These are phyloP conservation scores for Dactylellina sp. DNA, from an alignment of 2,329 filamentous ascomycete genomes.

Conservation along the genomic window DNA sequence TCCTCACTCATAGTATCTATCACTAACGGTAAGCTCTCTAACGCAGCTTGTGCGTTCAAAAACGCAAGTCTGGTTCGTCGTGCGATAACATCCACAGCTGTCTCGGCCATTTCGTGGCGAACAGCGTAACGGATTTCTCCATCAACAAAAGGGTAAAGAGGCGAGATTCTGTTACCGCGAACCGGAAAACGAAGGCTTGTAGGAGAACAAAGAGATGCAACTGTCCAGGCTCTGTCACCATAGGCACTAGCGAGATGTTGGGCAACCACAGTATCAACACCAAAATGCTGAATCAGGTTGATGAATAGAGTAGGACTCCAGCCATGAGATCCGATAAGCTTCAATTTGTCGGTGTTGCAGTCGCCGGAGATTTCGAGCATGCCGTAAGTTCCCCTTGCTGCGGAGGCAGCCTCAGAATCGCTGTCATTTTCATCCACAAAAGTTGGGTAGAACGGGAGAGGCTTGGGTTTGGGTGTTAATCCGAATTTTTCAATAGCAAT, in stretches of 20 bases:
- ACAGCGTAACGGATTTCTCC: constrained; percentile 91
- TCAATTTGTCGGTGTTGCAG: constrained; percentile 86
- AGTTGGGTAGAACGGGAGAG: constrained; percentile 52
- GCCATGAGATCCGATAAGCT: constrained; percentile 84
- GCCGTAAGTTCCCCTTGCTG: constrained; percentile 52
- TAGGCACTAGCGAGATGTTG: constrained; percentile 89
- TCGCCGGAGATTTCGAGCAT: constrained; percentile 70
- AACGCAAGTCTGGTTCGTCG: constrained; percentile 87
- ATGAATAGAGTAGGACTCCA: constrained; percentile 94
- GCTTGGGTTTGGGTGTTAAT: constrained; percentile 71
- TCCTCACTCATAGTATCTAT: constrained; percentile 92
- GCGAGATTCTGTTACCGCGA: constrained; percentile 80
- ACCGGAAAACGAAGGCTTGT: constrained; percentile 85
- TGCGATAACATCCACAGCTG: constrained; percentile 86
- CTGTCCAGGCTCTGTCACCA: constrained; percentile 91
- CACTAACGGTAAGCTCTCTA: constrained; percentile 84
- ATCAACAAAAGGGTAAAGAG: constrained; percentile 89
- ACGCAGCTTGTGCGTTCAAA: constrained; percentile 87
- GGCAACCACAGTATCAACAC: constrained; percentile 89
- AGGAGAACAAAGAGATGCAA: constrained; percentile 81
- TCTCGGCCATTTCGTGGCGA: constrained; percentile 89
- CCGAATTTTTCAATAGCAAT: constrained; percentile 78
- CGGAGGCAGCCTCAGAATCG: constrained; percentile 49
- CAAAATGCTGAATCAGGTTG: constrained; percentile 92
- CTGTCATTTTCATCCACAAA: constrained; percentile 41